Conservation (phyloP, 2,329 filamentous ascomycete species). For the Acephala macrosclerotiorum region DNA sequence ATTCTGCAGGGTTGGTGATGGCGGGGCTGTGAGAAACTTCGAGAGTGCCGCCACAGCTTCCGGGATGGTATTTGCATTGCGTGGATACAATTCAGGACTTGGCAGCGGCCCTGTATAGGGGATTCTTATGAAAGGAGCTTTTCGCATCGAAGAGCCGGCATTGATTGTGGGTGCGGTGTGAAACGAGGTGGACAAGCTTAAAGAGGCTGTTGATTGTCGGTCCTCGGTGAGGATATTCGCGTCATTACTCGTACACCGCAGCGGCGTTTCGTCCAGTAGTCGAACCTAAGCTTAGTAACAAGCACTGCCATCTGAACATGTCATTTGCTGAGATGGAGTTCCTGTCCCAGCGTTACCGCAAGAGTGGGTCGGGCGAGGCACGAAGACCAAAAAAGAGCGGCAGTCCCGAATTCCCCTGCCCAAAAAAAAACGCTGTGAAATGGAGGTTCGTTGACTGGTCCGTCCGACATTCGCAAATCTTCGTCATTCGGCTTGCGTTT, state of each 20-base stretch:
- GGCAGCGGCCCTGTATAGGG: constrained; percentile 88
- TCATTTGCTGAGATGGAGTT: constrained; percentile 1
- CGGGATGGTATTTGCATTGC: constrained; percentile 70
- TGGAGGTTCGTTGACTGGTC: constrained; percentile 18
- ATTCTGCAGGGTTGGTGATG: constrained; percentile 54
- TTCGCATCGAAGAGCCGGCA: constrained; percentile 60
- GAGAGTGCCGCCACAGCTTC: constrained; percentile 81
- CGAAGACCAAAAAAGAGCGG: constrained; percentile 15
- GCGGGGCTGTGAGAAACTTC: constrained; percentile 74
- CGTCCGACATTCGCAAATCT: constrained; percentile 8
- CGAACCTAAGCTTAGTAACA: constrained; percentile 3
- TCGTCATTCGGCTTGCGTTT: constrained; percentile 24
- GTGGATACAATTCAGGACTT: constrained; percentile 76
- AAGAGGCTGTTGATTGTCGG: constrained; percentile 4
- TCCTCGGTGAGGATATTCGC: constrained; percentile 25
- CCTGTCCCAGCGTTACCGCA: neutral
- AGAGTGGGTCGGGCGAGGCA: constrained; percentile 1
- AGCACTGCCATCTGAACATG: neutral
- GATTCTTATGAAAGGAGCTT: constrained; percentile 78
- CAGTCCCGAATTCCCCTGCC: neutral
- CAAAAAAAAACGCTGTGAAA: constrained; percentile 23
- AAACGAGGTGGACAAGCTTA: constrained; percentile 14
- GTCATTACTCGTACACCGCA: constrained; percentile 27
- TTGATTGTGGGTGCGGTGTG: constrained; percentile 5
- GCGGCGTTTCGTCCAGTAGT: constrained; percentile 10